Evolutionary conservation across 805 yeast genomes (phyloP).

Genomic region (Candida lessepsii): DNA sequence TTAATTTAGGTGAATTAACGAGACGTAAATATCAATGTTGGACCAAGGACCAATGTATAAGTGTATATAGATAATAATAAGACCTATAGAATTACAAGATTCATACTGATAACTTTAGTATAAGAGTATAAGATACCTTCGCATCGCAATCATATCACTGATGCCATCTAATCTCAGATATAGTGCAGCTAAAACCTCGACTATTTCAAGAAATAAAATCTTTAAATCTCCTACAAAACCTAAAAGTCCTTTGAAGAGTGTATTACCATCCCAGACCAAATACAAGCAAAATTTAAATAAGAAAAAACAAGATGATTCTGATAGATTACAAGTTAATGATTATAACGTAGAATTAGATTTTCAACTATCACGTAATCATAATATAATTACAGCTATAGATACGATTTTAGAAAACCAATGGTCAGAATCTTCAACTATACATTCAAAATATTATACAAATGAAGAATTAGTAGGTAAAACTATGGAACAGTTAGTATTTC

Average conservation of each 20-base stretch:
- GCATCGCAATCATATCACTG: too few relatives aligned
- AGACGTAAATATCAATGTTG: too few relatives aligned
- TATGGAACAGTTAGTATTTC: slow-evolving; percentile 32
- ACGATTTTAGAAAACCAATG: slow-evolving; percentile 35
- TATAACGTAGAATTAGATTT: slow-evolving; percentile 42
- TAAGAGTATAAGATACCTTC: too few relatives aligned
- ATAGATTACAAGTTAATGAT: slow-evolving; percentile 18
- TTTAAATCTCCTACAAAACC: slow-evolving; percentile 25
- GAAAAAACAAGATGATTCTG: slow-evolving; percentile 9
- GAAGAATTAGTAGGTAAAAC: slow-evolving; percentile 11
- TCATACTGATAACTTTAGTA: too few relatives aligned
- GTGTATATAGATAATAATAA: too few relatives aligned
- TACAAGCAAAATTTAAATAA: slow-evolving; percentile 18
- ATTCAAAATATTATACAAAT: slow-evolving; percentile 22
- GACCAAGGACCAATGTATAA: too few relatives aligned
- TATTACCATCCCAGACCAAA: slow-evolving; percentile 26
- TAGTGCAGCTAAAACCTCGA: slow-evolving; percentile 42
- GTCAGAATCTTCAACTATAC: slow-evolving; percentile 34
- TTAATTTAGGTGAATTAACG: too few relatives aligned
- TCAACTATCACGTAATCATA: slow-evolving; percentile 30
- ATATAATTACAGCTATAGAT: slow-evolving; percentile 31
- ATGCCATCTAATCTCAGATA: slow-evolving; percentile 23
- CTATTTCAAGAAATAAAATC: slow-evolving; percentile 22
- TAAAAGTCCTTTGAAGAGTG: slow-evolving; percentile 22
- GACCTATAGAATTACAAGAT: too few relatives aligned